A percentile compares a stretch with the other conserved stretches of the same genome.
phyloP scores from a whole-genome alignment of 805 yeast species.

The Isabelozyma rhagii region DNA sequence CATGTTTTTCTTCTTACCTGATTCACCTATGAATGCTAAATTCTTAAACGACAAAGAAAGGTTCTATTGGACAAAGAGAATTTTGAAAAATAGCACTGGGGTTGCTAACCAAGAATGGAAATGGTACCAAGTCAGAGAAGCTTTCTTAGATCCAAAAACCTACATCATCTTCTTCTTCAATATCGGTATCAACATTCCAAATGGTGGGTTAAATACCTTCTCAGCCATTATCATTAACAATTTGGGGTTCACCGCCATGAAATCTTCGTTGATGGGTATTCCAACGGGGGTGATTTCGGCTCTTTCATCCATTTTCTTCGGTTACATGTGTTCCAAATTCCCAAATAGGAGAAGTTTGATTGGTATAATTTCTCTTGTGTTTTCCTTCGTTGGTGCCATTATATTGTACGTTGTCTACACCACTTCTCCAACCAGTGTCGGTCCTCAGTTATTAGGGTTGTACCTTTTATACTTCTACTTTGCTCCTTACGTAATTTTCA shows the following conservation, averaged over 20 bases:
- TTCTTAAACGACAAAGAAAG: constrained; percentile 14
- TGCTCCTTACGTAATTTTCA: constrained; percentile 24
- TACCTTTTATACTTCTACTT: constrained; percentile 33
- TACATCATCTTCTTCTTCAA: constrained; percentile 20
- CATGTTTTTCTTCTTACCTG: constrained; percentile 17
- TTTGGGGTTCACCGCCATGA: constrained; percentile 17
- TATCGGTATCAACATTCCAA: constrained; percentile 24
- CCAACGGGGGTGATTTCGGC: constrained; percentile 30
- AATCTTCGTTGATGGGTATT: constrained; percentile 21
- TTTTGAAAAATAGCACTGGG: constrained; percentile 12
- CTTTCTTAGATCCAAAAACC: constrained; percentile 14
- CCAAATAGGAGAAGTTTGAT: constrained; percentile 8
- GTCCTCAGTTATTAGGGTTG: constrained; percentile 19
- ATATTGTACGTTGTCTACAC: constrained; percentile 13
- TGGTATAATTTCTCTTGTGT: constrained; percentile 5
- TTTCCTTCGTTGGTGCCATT: constrained; percentile 18
- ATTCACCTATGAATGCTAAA: constrained; percentile 13
- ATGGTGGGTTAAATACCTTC: constrained; percentile 28
- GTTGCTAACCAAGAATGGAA: constrained; percentile 14
- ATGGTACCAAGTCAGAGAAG: constrained; percentile 16
- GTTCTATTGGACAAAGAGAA: constrained; percentile 10
- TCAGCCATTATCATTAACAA: constrained; percentile 26
- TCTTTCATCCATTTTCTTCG: constrained; percentile 22
- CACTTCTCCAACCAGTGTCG: constrained; percentile 10
- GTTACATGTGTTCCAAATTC: constrained; percentile 29